Conservation (phyloP, 495 filamentous ascomycete species). For the Chaetomium cochliodes region DNA sequence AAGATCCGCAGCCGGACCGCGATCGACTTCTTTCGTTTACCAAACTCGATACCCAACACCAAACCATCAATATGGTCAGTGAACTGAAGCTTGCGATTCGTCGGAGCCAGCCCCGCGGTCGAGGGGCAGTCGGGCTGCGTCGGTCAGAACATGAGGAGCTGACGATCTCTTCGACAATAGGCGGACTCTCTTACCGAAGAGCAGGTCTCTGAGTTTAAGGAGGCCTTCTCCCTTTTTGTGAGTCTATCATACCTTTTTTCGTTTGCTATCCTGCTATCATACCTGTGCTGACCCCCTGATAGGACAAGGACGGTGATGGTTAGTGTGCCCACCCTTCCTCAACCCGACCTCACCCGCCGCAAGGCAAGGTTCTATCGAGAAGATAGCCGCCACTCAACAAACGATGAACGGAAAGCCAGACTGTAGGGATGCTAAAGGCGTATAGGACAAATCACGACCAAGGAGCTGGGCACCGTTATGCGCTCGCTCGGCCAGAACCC, state of each 20-base stretch:
- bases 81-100: neutral
- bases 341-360: constrained; percentile 8
- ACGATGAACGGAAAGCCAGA: neutral
- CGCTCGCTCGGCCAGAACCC: constrained; percentile 99
- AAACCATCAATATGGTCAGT: constrained; percentile 25
- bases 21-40: constrained; percentile 4
- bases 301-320: constrained; percentile 99
- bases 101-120: constrained; percentile 31
- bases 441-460: constrained; percentile 97
- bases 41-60: neutral
- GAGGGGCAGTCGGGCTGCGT: constrained; percentile 27
- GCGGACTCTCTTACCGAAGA: constrained; percentile 96
- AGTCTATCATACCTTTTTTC: constrained; percentile 46
- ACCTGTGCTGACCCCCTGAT: constrained; percentile 27
- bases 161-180: constrained; percentile 44
- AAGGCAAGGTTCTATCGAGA: constrained; percentile 6
- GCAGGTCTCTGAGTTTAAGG: constrained; percentile 99
- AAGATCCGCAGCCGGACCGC: constrained; percentile 6
- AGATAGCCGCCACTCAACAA: too few relatives aligned
- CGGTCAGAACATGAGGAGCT: constrained; percentile 22
- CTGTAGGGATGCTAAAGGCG: constrained; percentile 27
- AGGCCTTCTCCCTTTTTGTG: constrained; percentile 99
- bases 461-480: constrained; percentile 99
- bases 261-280: neutral
- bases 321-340: constrained; percentile 46